phyloP scores from a whole-genome alignment of 2,329 filamentous ascomycete genomes.

The Alternaria consortialis region DNA sequence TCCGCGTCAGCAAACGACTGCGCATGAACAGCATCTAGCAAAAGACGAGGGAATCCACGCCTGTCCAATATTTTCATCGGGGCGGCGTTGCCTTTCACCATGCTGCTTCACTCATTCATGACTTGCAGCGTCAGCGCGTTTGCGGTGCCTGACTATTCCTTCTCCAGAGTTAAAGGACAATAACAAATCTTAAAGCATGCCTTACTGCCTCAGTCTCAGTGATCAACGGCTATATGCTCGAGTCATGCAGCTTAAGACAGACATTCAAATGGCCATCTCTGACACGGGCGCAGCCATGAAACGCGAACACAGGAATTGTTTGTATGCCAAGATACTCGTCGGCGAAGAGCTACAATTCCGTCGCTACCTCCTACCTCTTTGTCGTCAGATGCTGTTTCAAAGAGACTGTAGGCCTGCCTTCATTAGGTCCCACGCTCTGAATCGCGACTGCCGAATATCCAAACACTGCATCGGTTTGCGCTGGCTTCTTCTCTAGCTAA shows the following conservation, averaged over 20 bases:
- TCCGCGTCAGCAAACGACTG: not conserved
- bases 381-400: not conserved
- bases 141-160: not conserved
- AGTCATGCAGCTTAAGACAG: slow-evolving; percentile 1
- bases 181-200: not conserved
- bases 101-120: not conserved
- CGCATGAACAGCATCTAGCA: not conserved
- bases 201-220: not conserved
- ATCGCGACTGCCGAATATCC: not conserved
- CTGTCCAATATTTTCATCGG: not conserved
- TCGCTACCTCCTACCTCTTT: not conserved
- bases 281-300: not conserved
- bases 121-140: not conserved
- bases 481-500: not conserved
- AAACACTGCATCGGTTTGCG: not conserved
- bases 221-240: slow-evolving; percentile 4
- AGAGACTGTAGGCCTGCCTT: not conserved
- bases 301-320: not conserved
- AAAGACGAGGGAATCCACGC: not conserved
- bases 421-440: not conserved
- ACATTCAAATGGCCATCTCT: not conserved
- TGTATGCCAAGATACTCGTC: not conserved
- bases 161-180: not conserved
- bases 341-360: not conserved
- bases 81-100: not conserved